These are phyloP conservation scores for Suillus cothurnatus DNA, from an alignment of 768 basidiomycete genomes.

Conservation along the genomic window DNA sequence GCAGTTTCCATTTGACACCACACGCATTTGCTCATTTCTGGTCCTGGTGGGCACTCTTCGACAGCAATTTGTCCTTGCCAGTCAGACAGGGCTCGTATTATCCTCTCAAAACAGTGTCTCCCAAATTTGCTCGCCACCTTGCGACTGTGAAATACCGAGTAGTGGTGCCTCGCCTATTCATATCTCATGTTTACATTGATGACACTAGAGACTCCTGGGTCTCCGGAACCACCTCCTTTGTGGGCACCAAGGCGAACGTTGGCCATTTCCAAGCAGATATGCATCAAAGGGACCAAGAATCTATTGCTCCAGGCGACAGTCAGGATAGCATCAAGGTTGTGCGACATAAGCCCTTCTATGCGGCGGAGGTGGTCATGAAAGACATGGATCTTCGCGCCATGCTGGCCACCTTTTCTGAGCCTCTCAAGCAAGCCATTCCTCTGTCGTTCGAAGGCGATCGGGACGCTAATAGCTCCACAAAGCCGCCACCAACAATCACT, in stretches of 20 bases:
- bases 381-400: conserved; percentile 77
- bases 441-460: conserved; percentile 47
- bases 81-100: conserved; percentile 88
- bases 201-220: conserved; percentile 80
- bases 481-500: conserved; percentile 35
- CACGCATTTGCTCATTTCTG: conserved; percentile 88
- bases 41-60: conserved; percentile 90
- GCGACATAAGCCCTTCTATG: conserved; percentile 84
- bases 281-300: conserved; percentile 90
- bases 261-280: conserved; percentile 85
- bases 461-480: conserved; percentile 38
- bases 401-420: conserved; percentile 75
- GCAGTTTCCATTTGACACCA: conserved; percentile 84
- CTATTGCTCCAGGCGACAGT: conserved; percentile 54
- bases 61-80: conserved; percentile 74
- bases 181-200: conserved; percentile 88
- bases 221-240: conserved; percentile 73
- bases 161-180: conserved; percentile 71
- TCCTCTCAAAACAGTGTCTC: conserved; percentile 68
- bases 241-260: conserved; percentile 85
- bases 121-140: conserved; percentile 85
- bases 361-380: conserved; percentile 81
- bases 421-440: conserved; percentile 60
- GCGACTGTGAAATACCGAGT: conserved; percentile 93
- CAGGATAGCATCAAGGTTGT: conserved; percentile 60